phyloP scores from a whole-genome alignment of 2,329 filamentous ascomycete species.

The Pseudocercospora vitis region DNA sequence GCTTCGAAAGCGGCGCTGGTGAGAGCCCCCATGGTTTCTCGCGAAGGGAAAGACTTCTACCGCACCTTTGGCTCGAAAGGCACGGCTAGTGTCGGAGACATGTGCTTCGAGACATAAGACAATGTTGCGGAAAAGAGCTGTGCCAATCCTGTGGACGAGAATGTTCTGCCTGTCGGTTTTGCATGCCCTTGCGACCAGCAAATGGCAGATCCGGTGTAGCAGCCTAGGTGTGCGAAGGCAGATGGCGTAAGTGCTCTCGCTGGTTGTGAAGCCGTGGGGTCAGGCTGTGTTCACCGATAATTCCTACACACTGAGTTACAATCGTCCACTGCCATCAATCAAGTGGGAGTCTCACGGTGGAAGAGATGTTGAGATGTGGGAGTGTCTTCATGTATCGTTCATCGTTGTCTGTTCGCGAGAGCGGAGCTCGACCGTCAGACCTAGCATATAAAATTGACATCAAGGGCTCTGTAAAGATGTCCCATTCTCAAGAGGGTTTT shows the following conservation, averaged over 20 bases:
- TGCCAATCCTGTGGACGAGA: constrained; percentile 40
- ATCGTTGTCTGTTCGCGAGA: constrained; percentile 17
- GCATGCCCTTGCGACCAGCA: constrained; percentile 55
- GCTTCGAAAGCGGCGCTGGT: constrained; percentile 59
- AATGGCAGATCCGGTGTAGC: constrained; percentile 51
- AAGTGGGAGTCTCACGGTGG: too few species aligned
- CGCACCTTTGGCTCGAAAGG: constrained; percentile 56
- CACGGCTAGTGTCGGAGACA: constrained; percentile 56
- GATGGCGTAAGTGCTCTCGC: constrained; percentile 54
- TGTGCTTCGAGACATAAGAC: constrained; percentile 52
- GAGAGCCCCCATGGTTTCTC: constrained; percentile 58
- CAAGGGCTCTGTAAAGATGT: too few species aligned
- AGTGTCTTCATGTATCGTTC: too few species aligned
- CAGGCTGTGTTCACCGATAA: neutral
- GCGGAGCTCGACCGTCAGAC: constrained; percentile 20
- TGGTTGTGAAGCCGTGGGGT: constrained; percentile 56
- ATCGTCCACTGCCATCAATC: too few species aligned
- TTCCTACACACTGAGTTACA: neutral
- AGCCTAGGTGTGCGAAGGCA: constrained; percentile 50
- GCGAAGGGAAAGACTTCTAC: constrained; percentile 49
- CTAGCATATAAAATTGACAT: too few species aligned
- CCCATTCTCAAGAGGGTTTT: too few species aligned
- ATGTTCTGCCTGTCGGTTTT: constrained; percentile 37
- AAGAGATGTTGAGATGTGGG: neutral
- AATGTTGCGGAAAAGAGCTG: constrained; percentile 44